Conservation (phyloP, 2,329 filamentous ascomycete genomes). For the Paraconiothyrium brasiliense region DNA sequence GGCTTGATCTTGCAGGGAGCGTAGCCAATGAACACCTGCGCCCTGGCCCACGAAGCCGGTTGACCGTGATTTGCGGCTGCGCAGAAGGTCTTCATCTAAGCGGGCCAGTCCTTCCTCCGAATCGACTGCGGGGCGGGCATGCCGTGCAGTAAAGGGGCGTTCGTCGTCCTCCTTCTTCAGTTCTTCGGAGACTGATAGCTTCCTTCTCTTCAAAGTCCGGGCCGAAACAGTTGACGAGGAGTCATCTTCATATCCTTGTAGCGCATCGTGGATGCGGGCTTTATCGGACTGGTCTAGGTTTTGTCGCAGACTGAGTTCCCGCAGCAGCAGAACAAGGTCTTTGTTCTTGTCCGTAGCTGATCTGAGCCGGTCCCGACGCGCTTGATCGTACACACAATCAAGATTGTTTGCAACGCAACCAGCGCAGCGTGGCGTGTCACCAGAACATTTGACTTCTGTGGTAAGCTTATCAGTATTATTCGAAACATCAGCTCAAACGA, state of each 20-base stretch:
- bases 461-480: conserved; percentile 6
- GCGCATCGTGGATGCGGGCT: conserved; percentile 26
- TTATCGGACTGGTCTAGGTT: conserved; percentile 26
- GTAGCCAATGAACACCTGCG: conserved; percentile 47
- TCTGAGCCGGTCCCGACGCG: conserved; percentile 35
- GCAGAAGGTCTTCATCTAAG: conserved; percentile 42
- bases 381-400: conserved; percentile 34
- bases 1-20: conserved; percentile 31
- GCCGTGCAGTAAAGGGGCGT: conserved; percentile 8
- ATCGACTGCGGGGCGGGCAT: conserved; percentile 33
- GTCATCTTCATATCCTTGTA: conserved; percentile 29
- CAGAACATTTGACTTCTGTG: conserved; percentile 38
- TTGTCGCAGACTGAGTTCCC: conserved; percentile 25
- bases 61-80: conserved; percentile 36
- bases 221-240: conserved; percentile 16
- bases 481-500: neutral
- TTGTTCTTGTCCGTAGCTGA: conserved; percentile 37
- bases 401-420: conserved; percentile 27
- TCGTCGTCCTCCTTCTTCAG: neutral
- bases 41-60: conserved; percentile 47
- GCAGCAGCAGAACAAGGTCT: conserved; percentile 27
- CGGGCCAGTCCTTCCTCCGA: conserved; percentile 43
- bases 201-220: conserved; percentile 12
- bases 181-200: neutral
- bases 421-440: conserved; percentile 30